Conservation (phyloP, 768 basidiomycete species). For the Trametes elegans region DNA sequence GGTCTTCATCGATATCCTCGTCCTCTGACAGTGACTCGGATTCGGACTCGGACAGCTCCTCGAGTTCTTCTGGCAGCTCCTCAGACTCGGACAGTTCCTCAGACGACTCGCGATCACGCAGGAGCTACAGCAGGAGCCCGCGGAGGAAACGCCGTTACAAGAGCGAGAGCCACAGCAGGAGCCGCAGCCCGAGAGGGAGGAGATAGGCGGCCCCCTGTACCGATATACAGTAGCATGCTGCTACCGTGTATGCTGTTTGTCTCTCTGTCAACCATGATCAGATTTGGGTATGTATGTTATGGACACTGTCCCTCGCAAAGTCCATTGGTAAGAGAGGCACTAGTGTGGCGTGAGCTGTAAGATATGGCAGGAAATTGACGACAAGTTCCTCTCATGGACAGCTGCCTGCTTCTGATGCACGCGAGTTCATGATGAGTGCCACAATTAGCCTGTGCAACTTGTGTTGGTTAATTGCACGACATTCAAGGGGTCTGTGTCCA, state of each 20-base stretch:
- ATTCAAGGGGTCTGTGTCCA: conserved; percentile 1
- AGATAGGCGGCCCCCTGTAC: too few species aligned
- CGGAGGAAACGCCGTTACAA: conserved; percentile 20
- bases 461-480: background rate
- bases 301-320: background rate
- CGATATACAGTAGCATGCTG: too few species aligned
- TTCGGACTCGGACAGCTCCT: conserved; percentile 24
- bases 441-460: conserved; percentile 63
- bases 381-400: background rate
- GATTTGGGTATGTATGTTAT: background rate
- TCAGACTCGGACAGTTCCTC: conserved; percentile 44
- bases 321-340: background rate
- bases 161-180: conserved; percentile 20
- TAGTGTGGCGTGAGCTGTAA: background rate
- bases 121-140: conserved; percentile 7
- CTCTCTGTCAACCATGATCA: too few species aligned
- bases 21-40: conserved; percentile 21
- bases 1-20: conserved; percentile 15
- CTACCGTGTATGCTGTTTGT: too few species aligned
- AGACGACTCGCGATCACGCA: conserved; percentile 38
- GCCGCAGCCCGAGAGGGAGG: conserved; percentile 15
- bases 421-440: conserved; percentile 86
- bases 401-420: conserved; percentile 33
- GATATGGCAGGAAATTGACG: too few species aligned
- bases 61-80: conserved; percentile 36